Conservation (phyloP, 2,329 filamentous ascomycete species). For the Fusarium robinianum region DNA sequence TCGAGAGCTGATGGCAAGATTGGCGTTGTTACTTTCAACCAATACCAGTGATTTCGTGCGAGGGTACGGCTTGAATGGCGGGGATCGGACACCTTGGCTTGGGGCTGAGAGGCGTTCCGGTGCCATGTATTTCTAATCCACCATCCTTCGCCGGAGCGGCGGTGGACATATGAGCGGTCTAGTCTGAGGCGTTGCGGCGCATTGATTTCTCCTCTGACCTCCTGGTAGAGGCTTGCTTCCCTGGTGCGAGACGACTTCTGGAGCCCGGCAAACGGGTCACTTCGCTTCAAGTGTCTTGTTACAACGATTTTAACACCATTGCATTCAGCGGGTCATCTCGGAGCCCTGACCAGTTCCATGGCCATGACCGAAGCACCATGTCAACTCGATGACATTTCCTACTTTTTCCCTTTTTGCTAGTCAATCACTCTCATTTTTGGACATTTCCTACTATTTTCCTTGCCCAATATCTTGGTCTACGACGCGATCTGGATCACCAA, state of each 20-base stretch:
- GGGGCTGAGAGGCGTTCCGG: conserved; percentile 29
- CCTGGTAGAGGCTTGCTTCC: neutral
- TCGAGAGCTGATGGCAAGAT: conserved; percentile 43
- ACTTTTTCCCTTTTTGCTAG: conserved; percentile 16
- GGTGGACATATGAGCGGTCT: conserved; percentile 28
- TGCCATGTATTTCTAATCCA: conserved; percentile 34
- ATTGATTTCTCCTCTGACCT: conserved; percentile 11
- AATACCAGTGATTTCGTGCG: conserved; percentile 29
- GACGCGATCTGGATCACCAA: neutral
- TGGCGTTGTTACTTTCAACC: conserved; percentile 39
- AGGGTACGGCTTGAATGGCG: neutral
- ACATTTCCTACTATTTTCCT: conserved; percentile 5
- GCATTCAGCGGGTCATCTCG: conserved; percentile 7
- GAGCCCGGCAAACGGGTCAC: conserved; percentile 9
- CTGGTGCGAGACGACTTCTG: conserved; percentile 13
- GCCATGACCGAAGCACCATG: conserved; percentile 21
- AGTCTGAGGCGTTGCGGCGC: conserved; percentile 36
- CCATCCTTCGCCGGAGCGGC: conserved; percentile 14
- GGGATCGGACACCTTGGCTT: conserved; percentile 10
- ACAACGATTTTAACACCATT: conserved; percentile 17
- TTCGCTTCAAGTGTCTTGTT: conserved; percentile 15
- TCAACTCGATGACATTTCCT: conserved; percentile 12
- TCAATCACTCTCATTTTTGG: conserved; percentile 7
- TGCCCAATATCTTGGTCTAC: neutral
- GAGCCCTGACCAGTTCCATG: conserved; percentile 14